Evolutionary conservation across 495 filamentous ascomycete species (phyloP).

Genomic region (Aspergillus indologenus): DNA sequence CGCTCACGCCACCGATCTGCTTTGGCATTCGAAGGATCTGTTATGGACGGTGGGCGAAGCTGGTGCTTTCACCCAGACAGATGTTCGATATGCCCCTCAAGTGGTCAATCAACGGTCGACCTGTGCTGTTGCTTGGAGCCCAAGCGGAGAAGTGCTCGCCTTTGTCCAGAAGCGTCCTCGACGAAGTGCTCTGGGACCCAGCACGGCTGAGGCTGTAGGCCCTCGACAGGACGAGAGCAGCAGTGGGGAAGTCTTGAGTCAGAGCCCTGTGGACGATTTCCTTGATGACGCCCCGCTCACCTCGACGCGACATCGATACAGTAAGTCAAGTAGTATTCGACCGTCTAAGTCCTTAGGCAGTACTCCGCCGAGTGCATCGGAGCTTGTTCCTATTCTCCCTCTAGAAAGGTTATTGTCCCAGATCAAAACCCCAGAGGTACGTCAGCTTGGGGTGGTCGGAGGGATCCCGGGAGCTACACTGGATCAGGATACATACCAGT

Average conservation of each 20-base stretch:
- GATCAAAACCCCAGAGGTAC: slow-evolving; percentile 47
- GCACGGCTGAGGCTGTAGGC: slow-evolving; percentile 34
- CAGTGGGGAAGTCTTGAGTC: slow-evolving; percentile 51
- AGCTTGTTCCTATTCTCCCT: slow-evolving; percentile 49
- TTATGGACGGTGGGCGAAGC: slow-evolving; percentile 88
- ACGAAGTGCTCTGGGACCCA: slow-evolving; percentile 37
- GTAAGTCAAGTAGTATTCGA: slow-evolving; percentile 30
- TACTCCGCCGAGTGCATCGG: slow-evolving; percentile 56
- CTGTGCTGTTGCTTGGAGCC: slow-evolving; percentile 47
- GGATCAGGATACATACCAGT: slow-evolving; percentile 52
- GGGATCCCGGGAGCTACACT: slow-evolving; percentile 54
- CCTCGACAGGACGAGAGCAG: slow-evolving; percentile 32
- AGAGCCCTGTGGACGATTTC: slow-evolving; percentile 65
- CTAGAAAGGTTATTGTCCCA: slow-evolving; percentile 61
- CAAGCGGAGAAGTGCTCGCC: slow-evolving; percentile 44
- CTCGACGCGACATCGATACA: slow-evolving; percentile 40
- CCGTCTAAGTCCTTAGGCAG: slow-evolving; percentile 42
- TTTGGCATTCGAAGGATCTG: slow-evolving; percentile 88
- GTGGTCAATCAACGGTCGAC: slow-evolving; percentile 60
- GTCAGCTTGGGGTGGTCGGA: slow-evolving; percentile 61
- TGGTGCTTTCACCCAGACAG: slow-evolving; percentile 81
- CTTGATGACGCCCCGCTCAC: slow-evolving; percentile 57
- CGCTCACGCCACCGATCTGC: slow-evolving; percentile 66
- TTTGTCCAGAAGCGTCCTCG: slow-evolving; percentile 47
- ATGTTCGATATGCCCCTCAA: slow-evolving; percentile 76